phyloP scores from a whole-genome alignment of 768 basidiomycete genomes.

The Mycena venus region DNA sequence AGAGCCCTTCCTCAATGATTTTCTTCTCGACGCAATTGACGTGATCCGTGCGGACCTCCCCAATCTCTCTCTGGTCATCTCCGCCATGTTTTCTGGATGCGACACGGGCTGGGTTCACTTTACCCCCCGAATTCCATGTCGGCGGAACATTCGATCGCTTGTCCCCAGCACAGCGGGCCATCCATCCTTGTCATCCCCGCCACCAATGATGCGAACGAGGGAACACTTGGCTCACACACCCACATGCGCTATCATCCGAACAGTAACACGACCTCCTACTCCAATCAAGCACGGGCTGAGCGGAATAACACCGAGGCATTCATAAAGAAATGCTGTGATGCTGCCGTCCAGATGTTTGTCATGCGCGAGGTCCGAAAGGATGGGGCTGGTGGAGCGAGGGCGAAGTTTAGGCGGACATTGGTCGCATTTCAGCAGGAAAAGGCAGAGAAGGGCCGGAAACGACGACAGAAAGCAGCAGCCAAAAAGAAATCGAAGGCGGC shows the following conservation, averaged over 20 bases:
- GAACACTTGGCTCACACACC: conserved; percentile 1
- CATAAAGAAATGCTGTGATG: background rate
- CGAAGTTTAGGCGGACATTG: background rate
- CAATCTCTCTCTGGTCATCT: background rate
- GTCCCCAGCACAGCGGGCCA: conserved; percentile 36
- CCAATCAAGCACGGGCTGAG: background rate
- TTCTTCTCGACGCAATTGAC: too few relatives aligned
- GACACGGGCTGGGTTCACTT: too few relatives aligned
- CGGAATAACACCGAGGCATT: background rate
- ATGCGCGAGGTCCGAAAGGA: too few relatives aligned
- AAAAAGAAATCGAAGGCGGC: background rate
- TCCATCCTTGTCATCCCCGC: conserved; percentile 24
- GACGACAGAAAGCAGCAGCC: background rate
- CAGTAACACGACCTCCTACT: background rate
- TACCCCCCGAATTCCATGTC: too few relatives aligned
- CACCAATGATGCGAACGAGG: conserved; percentile 39
- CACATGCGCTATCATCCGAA: background rate
- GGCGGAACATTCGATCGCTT: background rate
- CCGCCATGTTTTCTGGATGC: background rate
- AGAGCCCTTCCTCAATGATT: too few relatives aligned
- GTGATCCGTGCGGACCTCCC: too few relatives aligned
- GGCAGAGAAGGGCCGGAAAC: background rate
- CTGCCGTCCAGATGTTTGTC: too few relatives aligned
- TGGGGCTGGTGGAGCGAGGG: background rate
- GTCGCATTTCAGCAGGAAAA: background rate